Percentiles rank a stretch among this genome's conserved stretches.
Evolutionary conservation across 345 rosid genomes (phyloP).

Genomic region (Populus euphratica): DNA sequence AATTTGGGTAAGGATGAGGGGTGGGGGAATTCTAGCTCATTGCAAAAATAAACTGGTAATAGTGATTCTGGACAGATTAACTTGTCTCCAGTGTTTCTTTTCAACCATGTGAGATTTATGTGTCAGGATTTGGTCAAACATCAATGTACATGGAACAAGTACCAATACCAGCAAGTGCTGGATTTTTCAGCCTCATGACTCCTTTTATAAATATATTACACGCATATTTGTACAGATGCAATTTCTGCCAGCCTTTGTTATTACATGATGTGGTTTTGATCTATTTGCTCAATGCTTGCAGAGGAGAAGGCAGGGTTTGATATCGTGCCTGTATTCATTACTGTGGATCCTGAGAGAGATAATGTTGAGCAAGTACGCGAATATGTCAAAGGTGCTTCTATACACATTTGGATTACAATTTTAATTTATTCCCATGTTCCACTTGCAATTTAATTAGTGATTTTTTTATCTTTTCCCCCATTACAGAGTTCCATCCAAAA

Average conservation of each 20-base stretch:
- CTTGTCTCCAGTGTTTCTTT: too few species aligned
- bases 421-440: background rate
- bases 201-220: background rate
- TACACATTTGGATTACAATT: background rate
- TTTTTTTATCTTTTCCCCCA: background rate
- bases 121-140: background rate
- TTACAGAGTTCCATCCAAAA: constrained; percentile 82
- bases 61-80: too few species aligned
- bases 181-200: background rate
- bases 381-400: constrained; percentile 72
- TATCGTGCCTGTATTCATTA: constrained; percentile 75
- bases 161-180: background rate
- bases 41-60: too few species aligned
- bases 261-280: background rate
- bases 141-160: background rate
- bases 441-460: background rate
- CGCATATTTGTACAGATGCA: background rate
- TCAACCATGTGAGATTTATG: background rate
- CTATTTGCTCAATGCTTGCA: constrained; percentile 23
- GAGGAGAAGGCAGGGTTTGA: constrained; percentile 76
- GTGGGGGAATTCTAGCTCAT: background rate
- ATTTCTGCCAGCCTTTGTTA: background rate
- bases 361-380: constrained; percentile 87
- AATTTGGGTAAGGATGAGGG: background rate
- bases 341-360: constrained; percentile 98